These are phyloP conservation scores for Diaporthe sp. DNA, from an alignment of 2,329 filamentous ascomycete species.

Conservation along the genomic window DNA sequence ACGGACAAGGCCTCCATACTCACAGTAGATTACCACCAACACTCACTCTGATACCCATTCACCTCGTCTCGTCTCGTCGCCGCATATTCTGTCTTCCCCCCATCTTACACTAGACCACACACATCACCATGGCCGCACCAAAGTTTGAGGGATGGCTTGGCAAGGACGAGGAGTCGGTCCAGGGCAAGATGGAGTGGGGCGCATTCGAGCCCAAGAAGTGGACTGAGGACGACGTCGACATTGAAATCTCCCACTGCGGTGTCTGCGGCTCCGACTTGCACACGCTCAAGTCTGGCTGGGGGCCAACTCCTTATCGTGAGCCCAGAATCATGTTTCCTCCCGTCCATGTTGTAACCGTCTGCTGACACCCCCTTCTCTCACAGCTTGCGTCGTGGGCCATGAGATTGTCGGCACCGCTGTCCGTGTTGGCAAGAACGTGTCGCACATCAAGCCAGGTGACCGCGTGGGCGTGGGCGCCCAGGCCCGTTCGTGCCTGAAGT, in stretches of 20 bases:
- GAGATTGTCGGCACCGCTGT: slow-evolving; percentile 71
- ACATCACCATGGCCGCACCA: slow-evolving; percentile 45
- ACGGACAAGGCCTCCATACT: neutral
- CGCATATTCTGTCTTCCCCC: neutral
- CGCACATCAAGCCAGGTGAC: slow-evolving; percentile 67
- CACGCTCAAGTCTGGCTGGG: slow-evolving; percentile 66
- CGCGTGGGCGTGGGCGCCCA: slow-evolving; percentile 73
- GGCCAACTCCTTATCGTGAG: slow-evolving; percentile 55
- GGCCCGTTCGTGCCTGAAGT: slow-evolving; percentile 63
- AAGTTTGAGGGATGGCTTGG: slow-evolving; percentile 63
- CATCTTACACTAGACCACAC: neutral
- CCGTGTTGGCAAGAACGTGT: slow-evolving; percentile 61
- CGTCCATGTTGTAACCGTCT: neutral
- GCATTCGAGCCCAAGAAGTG: slow-evolving; percentile 70
- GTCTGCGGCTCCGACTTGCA: slow-evolving; percentile 72
- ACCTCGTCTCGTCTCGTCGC: neutral
- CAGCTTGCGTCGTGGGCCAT: slow-evolving; percentile 67
- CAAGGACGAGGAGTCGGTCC: slow-evolving; percentile 51
- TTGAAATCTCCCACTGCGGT: slow-evolving; percentile 72
- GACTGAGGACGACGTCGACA: slow-evolving; percentile 73
- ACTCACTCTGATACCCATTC: neutral
- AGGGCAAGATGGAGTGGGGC: slow-evolving; percentile 65
- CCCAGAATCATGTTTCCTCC: neutral
- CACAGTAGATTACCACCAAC: neutral
- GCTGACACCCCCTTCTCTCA: neutral